phyloP scores from a whole-genome alignment of 495 filamentous ascomycete genomes.

The Pyrenopolyporus hunteri region DNA sequence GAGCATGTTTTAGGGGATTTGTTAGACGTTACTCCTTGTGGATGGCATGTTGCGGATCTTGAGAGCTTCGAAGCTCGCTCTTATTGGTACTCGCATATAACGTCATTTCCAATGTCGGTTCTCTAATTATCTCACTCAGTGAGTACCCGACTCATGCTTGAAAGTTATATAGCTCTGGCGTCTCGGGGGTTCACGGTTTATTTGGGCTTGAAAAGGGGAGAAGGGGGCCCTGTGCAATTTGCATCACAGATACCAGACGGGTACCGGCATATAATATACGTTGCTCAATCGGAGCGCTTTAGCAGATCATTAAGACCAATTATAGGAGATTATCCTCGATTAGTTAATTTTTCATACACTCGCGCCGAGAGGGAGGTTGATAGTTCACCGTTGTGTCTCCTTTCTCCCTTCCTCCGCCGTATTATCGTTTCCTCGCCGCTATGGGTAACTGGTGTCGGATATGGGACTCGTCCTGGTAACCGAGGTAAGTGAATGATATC shows the following conservation, averaged over 20 bases:
- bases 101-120: background rate
- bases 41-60: conserved; percentile 4
- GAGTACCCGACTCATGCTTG: background rate
- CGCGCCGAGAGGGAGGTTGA: too few species aligned
- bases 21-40: background rate
- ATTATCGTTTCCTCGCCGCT: too few species aligned
- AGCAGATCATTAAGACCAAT: background rate
- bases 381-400: too few species aligned
- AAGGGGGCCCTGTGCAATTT: conserved; percentile 3
- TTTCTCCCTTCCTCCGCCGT: too few species aligned
- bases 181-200: conserved; percentile 13
- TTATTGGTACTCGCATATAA: background rate
- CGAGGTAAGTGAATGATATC: too few species aligned
- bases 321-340: background rate
- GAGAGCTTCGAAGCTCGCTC: background rate
- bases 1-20: conserved; percentile 11
- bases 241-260: conserved; percentile 7
- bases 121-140: background rate
- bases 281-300: background rate
- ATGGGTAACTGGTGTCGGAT: too few species aligned
- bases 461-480: too few species aligned
- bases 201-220: conserved; percentile 21
- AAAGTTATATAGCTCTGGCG: conserved; percentile 5
- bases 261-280: conserved; percentile 16
- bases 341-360: background rate